Evolutionary conservation across 176 grass and related monocot genomes (phyloP).

Genomic region (Eleusine indica): DNA sequence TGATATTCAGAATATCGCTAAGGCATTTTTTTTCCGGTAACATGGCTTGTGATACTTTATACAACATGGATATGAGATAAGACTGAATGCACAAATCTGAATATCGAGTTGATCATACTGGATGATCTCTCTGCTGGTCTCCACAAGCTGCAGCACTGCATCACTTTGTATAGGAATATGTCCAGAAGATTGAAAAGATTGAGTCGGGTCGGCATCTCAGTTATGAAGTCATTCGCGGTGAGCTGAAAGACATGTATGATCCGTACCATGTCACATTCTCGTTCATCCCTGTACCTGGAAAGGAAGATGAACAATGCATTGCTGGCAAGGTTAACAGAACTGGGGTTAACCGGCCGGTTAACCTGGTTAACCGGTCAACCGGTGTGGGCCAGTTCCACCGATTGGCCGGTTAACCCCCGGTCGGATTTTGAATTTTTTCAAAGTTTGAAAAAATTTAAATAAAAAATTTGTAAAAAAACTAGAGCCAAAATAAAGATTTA

Average conservation of each 20-base stretch:
- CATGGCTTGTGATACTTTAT: not conserved
- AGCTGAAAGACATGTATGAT: slow-evolving; percentile 49
- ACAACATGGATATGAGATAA: not conserved
- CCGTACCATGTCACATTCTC: slow-evolving; percentile 52
- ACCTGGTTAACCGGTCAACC: too few relatives aligned
- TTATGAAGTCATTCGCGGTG: slow-evolving; percentile 42
- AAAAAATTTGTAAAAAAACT: too few relatives aligned
- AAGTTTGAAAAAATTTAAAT: too few relatives aligned
- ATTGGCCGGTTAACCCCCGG: too few relatives aligned
- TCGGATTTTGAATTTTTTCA: too few relatives aligned
- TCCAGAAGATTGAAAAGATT: slow-evolving; percentile 56
- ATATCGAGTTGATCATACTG: not conserved
- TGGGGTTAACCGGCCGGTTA: too few relatives aligned
- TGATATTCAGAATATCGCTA: not conserved
- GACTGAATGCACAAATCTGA: not conserved
- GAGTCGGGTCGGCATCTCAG: slow-evolving; percentile 39
- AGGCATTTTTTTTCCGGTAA: not conserved
- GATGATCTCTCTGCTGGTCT: not conserved
- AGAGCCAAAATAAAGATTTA: too few relatives aligned
- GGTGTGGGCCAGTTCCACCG: too few relatives aligned
- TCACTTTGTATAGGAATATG: slow-evolving; percentile 50
- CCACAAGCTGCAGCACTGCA: slow-evolving; percentile 33
- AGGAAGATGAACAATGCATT: slow-evolving; percentile 38
- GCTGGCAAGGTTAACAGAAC: too few relatives aligned
- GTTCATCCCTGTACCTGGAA: slow-evolving; percentile 28